These are phyloP conservation scores for Penicillium palitans DNA, from an alignment of 2,329 filamentous ascomycete genomes.

Conservation along the genomic window DNA sequence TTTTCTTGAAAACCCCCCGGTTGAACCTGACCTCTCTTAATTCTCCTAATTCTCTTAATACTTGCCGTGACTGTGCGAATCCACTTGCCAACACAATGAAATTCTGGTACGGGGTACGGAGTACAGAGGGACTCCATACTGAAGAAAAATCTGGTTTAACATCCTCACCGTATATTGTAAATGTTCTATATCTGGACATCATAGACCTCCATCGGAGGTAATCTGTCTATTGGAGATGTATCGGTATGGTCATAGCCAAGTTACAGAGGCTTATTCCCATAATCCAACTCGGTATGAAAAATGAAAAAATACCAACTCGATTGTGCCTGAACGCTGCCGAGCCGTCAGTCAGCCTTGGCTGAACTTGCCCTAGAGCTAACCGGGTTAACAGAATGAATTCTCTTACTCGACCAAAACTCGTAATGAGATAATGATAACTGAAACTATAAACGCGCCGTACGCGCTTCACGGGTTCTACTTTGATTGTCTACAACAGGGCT, in stretches of 20 bases:
- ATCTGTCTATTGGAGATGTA: not conserved
- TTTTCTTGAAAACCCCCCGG: not conserved
- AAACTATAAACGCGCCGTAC: slow-evolving; percentile 10
- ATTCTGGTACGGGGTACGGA: not conserved
- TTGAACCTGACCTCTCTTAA: slow-evolving; percentile 1
- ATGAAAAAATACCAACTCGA: not conserved
- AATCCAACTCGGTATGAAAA: not conserved
- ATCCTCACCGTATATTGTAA: not conserved
- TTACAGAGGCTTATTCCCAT: not conserved
- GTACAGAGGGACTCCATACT: not conserved
- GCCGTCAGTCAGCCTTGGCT: slow-evolving; percentile 12
- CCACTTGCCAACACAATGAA: slow-evolving; percentile 11
- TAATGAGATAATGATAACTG: slow-evolving; percentile 1
- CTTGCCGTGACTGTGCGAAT: not conserved
- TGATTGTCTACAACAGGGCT: not conserved
- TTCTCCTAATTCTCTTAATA: not conserved
- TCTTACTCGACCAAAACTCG: slow-evolving; percentile 8
- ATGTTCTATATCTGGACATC: not conserved
- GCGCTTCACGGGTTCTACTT: slow-evolving; percentile 2
- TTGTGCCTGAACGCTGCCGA: slow-evolving; percentile 11
- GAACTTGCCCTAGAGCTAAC: slow-evolving; percentile 6
- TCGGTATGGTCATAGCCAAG: slow-evolving; percentile 1
- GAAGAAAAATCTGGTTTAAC: not conserved
- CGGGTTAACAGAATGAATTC: not conserved
- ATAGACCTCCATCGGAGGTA: not conserved